Percentiles rank a stretch among this genome's conserved stretches.
Evolutionary conservation across 2,329 filamentous ascomycete genomes (phyloP).

Genomic region (Westerdykella sp.): DNA sequence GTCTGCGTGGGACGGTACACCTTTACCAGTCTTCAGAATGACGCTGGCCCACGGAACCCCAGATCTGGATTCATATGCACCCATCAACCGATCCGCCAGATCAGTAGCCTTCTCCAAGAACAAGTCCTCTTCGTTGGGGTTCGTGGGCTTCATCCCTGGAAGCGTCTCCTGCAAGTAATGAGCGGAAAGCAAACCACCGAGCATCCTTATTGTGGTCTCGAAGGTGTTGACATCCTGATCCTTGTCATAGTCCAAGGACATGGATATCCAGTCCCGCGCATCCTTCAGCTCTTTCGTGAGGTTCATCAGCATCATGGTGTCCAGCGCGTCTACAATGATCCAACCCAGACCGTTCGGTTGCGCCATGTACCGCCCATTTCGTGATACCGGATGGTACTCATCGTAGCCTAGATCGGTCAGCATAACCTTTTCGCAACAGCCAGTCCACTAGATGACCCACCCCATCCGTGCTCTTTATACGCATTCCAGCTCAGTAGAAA

Average conservation of each 20-base stretch:
- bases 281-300: constrained; percentile 76
- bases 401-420: constrained; percentile 53
- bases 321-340: constrained; percentile 95
- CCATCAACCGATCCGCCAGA: constrained; percentile 76
- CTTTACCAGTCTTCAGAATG: constrained; percentile 70
- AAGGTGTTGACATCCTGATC: constrained; percentile 96
- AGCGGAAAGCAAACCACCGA: constrained; percentile 85
- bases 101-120: constrained; percentile 96
- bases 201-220: constrained; percentile 96
- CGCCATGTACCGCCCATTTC: constrained; percentile 76
- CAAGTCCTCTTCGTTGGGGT: constrained; percentile 73
- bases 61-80: constrained; percentile 80
- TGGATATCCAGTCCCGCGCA: constrained; percentile 82
- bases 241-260: constrained; percentile 76
- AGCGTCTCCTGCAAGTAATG: constrained; percentile 88
- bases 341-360: constrained; percentile 77
- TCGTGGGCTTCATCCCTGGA: constrained; percentile 69
- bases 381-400: constrained; percentile 77
- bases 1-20: constrained; percentile 76
- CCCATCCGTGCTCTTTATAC: constrained; percentile 92
- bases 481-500: constrained; percentile 90
- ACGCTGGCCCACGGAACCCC: constrained; percentile 88
- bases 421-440: background rate
- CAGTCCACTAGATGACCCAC: constrained; percentile 48
- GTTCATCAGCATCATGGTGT: constrained; percentile 98